Evolutionary conservation across 352 stramenopile genomes (phyloP).

Genomic region (Hyphochytrium catenoides): DNA sequence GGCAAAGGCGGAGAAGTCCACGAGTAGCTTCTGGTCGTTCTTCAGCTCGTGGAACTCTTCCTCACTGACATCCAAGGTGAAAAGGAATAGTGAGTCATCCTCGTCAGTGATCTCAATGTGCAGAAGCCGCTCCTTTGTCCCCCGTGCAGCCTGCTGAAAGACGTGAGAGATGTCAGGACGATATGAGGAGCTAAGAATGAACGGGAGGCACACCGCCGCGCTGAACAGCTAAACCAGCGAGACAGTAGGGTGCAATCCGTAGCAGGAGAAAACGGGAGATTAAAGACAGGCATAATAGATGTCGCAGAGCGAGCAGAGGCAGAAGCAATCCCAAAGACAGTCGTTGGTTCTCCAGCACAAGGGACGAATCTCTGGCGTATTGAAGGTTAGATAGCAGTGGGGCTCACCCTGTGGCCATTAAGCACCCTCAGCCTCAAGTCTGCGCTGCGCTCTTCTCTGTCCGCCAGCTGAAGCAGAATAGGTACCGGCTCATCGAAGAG

Average conservation of each 20-base stretch:
- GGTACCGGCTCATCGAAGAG: constrained; percentile 56
- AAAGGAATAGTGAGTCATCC: constrained; percentile 69
- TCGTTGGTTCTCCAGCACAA: no score
- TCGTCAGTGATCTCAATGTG: constrained; percentile 80
- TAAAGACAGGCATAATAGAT: no score
- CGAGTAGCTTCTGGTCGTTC: constrained; percentile 68
- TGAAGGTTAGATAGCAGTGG: no score
- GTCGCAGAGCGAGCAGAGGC: no score
- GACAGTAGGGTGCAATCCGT: no score
- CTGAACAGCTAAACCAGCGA: no score
- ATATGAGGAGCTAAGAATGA: no score
- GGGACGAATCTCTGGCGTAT: no score
- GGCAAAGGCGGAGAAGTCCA: constrained; percentile 76
- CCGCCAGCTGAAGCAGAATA: constrained; percentile 47
- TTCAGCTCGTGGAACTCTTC: constrained; percentile 84
- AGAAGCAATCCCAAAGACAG: no score
- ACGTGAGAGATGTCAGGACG: no score
- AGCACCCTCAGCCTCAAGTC: constrained; percentile 45
- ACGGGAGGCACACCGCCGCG: no score
- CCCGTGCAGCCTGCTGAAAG: constrained; percentile 1
- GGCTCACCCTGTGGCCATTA: constrained; percentile 33
- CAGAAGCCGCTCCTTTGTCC: constrained; percentile 62
- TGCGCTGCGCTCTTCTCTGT: constrained; percentile 44
- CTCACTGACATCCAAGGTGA: constrained; percentile 73
- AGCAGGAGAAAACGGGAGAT: no score